A percentile compares a stretch with the other conserved stretches of the same genome.
Conservation (phyloP, 331 rosid genomes). For the Saraca asoca region DNA sequence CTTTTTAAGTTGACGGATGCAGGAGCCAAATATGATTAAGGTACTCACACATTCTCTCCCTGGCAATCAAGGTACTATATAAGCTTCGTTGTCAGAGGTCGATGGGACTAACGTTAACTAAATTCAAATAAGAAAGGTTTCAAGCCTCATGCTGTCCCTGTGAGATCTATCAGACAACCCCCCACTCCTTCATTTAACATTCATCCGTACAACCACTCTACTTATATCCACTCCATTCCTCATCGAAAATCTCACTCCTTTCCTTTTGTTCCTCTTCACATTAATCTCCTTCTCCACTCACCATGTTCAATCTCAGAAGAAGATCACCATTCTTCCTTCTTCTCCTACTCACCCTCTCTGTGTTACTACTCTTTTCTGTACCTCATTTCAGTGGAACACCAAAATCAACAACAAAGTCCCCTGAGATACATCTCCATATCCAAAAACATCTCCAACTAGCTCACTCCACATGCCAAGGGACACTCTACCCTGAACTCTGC, state of each 20-base stretch:
- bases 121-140: background rate
- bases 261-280: background rate
- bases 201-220: conserved; percentile 6
- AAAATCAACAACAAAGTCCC: conserved; percentile 5
- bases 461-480: conserved; percentile 61
- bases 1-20: too few relatives aligned
- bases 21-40: conserved; percentile 7
- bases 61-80: background rate
- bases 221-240: conserved; percentile 9
- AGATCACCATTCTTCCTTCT: conserved; percentile 31
- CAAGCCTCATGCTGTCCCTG: background rate
- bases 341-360: conserved; percentile 27
- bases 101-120: background rate
- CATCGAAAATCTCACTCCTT: background rate
- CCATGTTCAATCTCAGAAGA: conserved; percentile 41
- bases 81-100: too few relatives aligned
- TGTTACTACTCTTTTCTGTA: conserved; percentile 28
- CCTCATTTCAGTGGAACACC: conserved; percentile 27
- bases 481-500: conserved; percentile 71
- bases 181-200: background rate
- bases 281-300: background rate
- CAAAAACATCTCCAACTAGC: conserved; percentile 53
- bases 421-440: conserved; percentile 24
- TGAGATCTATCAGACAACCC: conserved; percentile 1
- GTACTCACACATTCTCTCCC: background rate